Evolutionary conservation across 2,329 filamentous ascomycete genomes (phyloP).

Genomic region (Cercospora janseana): DNA sequence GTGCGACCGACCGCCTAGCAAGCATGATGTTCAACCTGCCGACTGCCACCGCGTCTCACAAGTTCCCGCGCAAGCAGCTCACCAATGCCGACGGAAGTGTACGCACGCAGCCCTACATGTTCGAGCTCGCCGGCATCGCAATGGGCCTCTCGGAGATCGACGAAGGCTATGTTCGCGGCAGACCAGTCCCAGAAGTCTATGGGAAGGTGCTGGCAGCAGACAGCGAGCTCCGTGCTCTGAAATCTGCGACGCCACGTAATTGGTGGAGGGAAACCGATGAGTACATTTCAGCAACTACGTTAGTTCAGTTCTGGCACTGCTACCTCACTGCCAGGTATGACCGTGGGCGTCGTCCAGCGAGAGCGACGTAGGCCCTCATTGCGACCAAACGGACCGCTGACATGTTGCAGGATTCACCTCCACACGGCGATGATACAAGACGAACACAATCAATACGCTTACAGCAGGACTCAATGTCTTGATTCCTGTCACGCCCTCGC

Average conservation of each 20-base stretch:
- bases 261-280: constrained; percentile 18
- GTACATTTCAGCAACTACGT: constrained; percentile 17
- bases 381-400: not conserved
- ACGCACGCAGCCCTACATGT: constrained; percentile 28
- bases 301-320: constrained; percentile 33
- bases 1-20: constrained; percentile 19
- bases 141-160: constrained; percentile 32
- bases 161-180: constrained; percentile 22
- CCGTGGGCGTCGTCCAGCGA: not conserved
- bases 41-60: constrained; percentile 33
- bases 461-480: constrained; percentile 30
- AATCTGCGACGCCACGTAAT: constrained; percentile 25
- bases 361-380: not conserved
- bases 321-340: constrained; percentile 28
- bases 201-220: constrained; percentile 22
- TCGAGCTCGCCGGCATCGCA: constrained; percentile 31
- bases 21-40: constrained; percentile 37
- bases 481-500: constrained; percentile 28
- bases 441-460: constrained; percentile 26
- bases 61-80: constrained; percentile 21
- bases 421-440: constrained; percentile 31
- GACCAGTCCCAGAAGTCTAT: constrained; percentile 26
- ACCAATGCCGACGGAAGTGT: constrained; percentile 28
- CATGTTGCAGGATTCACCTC: constrained; percentile 25
- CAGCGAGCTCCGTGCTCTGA: constrained; percentile 30